phyloP scores from a whole-genome alignment of 345 rosid species.

The Triadica sebifera region DNA sequence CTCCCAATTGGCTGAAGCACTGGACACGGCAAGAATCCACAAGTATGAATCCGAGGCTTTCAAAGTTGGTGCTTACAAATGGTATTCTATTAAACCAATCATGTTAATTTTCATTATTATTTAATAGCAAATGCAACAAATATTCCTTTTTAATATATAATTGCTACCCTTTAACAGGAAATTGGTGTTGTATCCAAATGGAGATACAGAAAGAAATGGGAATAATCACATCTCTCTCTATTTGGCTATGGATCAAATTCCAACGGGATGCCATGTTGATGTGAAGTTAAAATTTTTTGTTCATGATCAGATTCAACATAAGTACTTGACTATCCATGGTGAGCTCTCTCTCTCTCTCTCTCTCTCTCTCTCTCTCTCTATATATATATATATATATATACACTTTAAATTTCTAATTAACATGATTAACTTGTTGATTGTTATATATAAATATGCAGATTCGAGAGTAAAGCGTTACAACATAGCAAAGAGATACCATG shows the following conservation, averaged over 20 bases:
- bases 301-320: slow-evolving; percentile 4
- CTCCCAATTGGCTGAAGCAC: slow-evolving; percentile 15
- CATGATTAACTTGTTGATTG: too few species aligned
- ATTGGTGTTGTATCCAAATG: neutral
- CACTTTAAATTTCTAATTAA: too few species aligned
- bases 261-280: neutral
- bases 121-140: too few species aligned
- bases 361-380: too few species aligned
- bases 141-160: too few species aligned
- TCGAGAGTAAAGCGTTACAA: neutral
- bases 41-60: slow-evolving; percentile 37
- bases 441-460: neutral
- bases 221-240: slow-evolving; percentile 1
- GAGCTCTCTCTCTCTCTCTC: too few species aligned
- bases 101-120: too few species aligned
- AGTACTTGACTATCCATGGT: neutral
- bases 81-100: slow-evolving; percentile 13
- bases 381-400: too few species aligned
- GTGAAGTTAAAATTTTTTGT: neutral
- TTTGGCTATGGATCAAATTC: neutral
- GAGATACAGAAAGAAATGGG: neutral
- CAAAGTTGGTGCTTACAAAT: slow-evolving; percentile 41
- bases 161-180: neutral
- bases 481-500: neutral
- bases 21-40: slow-evolving; percentile 8